Conservation (phyloP, 2,329 filamentous ascomycete genomes). For the Drechslerella dactyloides region DNA sequence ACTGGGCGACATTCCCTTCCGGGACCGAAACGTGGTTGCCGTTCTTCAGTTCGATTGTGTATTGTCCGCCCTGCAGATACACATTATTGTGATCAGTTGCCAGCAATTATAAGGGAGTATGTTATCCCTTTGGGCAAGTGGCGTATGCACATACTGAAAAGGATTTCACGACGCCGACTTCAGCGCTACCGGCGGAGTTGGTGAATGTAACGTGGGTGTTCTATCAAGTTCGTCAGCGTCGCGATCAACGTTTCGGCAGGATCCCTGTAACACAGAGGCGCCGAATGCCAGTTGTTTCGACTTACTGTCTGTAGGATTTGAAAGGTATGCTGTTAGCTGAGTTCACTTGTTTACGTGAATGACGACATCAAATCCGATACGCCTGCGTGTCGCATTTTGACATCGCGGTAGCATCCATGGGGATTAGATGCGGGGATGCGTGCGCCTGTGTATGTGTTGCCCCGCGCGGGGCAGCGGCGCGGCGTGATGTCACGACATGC, state of each 20-base stretch:
- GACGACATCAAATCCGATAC: too few species aligned
- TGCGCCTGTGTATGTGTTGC: slow-evolving; percentile 12
- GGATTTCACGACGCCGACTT: slow-evolving; percentile 41
- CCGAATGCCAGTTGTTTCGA: too few species aligned
- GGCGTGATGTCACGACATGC: background rate
- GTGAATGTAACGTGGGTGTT: slow-evolving; percentile 49
- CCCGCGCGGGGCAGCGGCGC: background rate
- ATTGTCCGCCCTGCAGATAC: slow-evolving; percentile 16
- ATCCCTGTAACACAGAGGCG: too few species aligned
- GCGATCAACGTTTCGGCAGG: too few species aligned
- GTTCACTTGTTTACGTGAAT: background rate
- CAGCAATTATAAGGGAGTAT: too few species aligned
- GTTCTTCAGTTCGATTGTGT: slow-evolving; percentile 26
- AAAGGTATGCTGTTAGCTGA: background rate
- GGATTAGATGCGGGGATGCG: too few species aligned
- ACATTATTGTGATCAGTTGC: background rate
- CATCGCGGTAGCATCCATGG: too few species aligned
- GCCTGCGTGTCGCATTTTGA: too few species aligned
- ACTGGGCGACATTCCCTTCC: slow-evolving; percentile 15
- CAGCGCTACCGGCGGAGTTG: slow-evolving; percentile 33
- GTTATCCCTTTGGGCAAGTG: too few species aligned
- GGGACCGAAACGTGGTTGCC: slow-evolving; percentile 6
- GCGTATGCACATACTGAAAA: slow-evolving; percentile 30
- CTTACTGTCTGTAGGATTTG: background rate
- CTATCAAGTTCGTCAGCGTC: background rate